A percentile compares a stretch with the other conserved stretches of the same genome.
These are phyloP conservation scores for Cutaneotrichosporon sp. DNA, from an alignment of 1,284 basidiomycete species.

Conservation along the genomic window DNA sequence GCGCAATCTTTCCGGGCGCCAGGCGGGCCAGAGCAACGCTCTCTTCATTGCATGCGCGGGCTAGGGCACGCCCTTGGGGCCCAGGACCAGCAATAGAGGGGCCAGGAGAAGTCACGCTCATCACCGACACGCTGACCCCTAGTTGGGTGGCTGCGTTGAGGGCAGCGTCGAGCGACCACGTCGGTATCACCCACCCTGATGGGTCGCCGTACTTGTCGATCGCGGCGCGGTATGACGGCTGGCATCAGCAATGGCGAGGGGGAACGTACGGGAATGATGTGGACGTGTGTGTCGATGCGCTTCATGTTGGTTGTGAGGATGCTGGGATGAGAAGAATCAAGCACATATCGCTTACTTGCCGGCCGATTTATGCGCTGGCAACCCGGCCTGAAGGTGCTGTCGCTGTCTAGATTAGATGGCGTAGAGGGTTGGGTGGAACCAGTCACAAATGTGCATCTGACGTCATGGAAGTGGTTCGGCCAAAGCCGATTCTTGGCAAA, in stretches of 20 bases:
- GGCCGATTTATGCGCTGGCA: too few relatives aligned
- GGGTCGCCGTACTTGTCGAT: constrained; percentile 15
- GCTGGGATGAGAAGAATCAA: too few relatives aligned
- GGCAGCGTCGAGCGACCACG: constrained; percentile 2
- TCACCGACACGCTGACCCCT: constrained; percentile 10
- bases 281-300: constrained; percentile 16
- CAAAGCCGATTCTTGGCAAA: too few relatives aligned
- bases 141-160: constrained; percentile 6
- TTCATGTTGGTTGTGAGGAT: too few relatives aligned
- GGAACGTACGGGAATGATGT: constrained; percentile 13
- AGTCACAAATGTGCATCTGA: too few relatives aligned
- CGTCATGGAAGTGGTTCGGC: too few relatives aligned
- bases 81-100: constrained; percentile 8
- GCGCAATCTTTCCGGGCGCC: background rate
- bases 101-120: constrained; percentile 13
- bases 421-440: too few relatives aligned
- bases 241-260: background rate
- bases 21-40: background rate
- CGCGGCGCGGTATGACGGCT: constrained; percentile 14
- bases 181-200: constrained; percentile 11
- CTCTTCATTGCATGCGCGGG: constrained; percentile 13
- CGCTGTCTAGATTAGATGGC: too few relatives aligned
- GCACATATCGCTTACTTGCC: too few relatives aligned
- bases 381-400: too few relatives aligned
- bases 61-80: constrained; percentile 7